Evolutionary conservation across 2,329 filamentous ascomycete genomes (phyloP).

Genomic region (Botrytis paeoniae): DNA sequence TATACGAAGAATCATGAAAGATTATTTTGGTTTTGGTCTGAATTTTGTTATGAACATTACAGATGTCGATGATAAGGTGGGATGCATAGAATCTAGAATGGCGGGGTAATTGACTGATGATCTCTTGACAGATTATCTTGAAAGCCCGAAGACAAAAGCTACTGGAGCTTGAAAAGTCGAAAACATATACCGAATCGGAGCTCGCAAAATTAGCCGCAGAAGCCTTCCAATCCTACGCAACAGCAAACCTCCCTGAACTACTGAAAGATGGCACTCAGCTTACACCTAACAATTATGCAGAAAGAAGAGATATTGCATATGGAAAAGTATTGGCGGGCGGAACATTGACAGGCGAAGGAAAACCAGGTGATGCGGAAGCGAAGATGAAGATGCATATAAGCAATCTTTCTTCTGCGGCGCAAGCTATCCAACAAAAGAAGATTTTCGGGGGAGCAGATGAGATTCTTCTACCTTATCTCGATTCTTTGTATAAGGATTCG

Average conservation of each 20-base stretch:
- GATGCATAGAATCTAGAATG: neutral
- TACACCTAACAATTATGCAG: conserved; percentile 49
- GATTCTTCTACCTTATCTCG: conserved; percentile 79
- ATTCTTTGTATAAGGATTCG: conserved; percentile 62
- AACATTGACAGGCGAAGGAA: conserved; percentile 54
- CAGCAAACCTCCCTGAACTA: conserved; percentile 53
- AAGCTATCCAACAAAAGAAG: conserved; percentile 47
- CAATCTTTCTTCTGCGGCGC: conserved; percentile 42
- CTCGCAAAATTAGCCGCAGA: conserved; percentile 47
- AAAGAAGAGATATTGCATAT: conserved; percentile 52
- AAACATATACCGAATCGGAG: conserved; percentile 51
- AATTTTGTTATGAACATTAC: conserved; percentile 74
- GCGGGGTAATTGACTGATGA: conserved; percentile 14
- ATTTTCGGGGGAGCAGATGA: conserved; percentile 58
- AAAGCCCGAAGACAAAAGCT: conserved; percentile 74
- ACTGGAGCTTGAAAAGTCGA: conserved; percentile 74
- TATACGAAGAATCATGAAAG: conserved; percentile 61
- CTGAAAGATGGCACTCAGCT: conserved; percentile 44
- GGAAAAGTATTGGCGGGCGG: conserved; percentile 53
- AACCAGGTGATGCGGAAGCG: conserved; percentile 57
- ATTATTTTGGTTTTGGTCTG: conserved; percentile 67
- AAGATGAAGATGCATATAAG: conserved; percentile 73
- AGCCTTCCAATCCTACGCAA: conserved; percentile 56
- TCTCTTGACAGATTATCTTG: conserved; percentile 16
- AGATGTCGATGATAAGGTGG: conserved; percentile 60